Conservation (phyloP, 441 rosid species). For the Omphalea diandra region DNA sequence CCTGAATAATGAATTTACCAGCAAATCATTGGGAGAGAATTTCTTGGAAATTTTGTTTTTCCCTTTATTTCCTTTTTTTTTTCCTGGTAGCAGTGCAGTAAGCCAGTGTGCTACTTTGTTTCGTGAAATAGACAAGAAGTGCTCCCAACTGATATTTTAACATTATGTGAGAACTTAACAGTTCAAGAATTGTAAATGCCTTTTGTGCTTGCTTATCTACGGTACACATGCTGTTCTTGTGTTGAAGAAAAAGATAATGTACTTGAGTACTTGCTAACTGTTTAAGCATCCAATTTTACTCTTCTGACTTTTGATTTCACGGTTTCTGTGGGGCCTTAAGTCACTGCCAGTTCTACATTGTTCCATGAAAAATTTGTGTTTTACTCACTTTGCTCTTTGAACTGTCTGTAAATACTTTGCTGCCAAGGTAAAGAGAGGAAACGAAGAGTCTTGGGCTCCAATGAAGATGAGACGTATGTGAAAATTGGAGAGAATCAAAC, state of each 20-base stretch:
- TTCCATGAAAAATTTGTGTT: neutral
- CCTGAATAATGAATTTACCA: neutral
- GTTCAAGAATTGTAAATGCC: neutral
- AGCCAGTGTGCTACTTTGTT: neutral
- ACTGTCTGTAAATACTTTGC: conserved; percentile 1
- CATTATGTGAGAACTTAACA: neutral
- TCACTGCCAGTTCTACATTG: neutral
- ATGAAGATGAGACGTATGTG: conserved; percentile 6
- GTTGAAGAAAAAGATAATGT: neutral
- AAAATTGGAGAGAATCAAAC: conserved; percentile 29
- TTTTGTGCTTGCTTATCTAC: neutral
- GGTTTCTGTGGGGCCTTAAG: no score
- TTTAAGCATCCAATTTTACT: neutral
- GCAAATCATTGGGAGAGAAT: neutral
- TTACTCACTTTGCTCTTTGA: neutral
- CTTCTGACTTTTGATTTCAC: neutral
- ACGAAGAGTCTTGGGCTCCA: neutral
- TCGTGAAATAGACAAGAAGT: neutral
- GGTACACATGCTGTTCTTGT: neutral
- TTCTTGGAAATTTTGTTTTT: neutral
- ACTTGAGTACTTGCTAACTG: neutral
- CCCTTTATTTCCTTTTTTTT: neutral
- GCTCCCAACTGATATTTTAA: neutral
- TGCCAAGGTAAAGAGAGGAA: neutral
- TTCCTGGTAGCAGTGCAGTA: neutral